Evolutionary conservation across 2,329 filamentous ascomycete species (phyloP).

Genomic region (Penicillium digitatum): DNA sequence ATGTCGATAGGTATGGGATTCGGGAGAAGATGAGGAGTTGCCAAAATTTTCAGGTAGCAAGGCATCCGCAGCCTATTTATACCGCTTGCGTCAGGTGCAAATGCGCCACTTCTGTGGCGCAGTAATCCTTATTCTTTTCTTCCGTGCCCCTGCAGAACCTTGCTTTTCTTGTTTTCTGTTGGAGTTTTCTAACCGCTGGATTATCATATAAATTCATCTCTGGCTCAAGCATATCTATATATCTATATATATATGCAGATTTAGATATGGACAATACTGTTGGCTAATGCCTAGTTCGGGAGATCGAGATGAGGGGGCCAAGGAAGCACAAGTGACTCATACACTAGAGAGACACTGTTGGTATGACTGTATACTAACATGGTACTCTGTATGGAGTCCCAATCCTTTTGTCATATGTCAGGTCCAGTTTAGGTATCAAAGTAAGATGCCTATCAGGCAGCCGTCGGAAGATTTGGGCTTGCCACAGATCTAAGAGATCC

Average conservation of each 20-base stretch:
- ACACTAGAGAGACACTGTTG: background rate
- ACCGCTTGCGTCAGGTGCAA: constrained; percentile 1
- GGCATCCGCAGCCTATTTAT: constrained; percentile 20
- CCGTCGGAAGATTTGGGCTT: background rate
- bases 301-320: background rate
- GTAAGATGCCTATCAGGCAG: constrained; percentile 8
- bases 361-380: constrained; percentile 2
- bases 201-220: background rate
- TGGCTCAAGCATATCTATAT: constrained; percentile 10
- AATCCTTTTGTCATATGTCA: constrained; percentile 1
- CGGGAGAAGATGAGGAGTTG: constrained; percentile 15
- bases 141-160: background rate
- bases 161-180: background rate
- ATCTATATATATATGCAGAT: constrained; percentile 15
- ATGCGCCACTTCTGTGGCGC: constrained; percentile 18
- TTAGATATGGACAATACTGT: background rate
- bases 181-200: constrained; percentile 10
- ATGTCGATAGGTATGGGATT: constrained; percentile 12
- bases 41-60: constrained; percentile 30
- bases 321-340: constrained; percentile 8
- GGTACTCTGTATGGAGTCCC: background rate
- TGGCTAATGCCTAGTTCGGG: background rate
- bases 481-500: constrained; percentile 7
- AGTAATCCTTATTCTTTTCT: constrained; percentile 6
- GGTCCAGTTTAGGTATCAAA: constrained; percentile 8